A percentile compares a stretch with the other conserved stretches of the same genome.
Conservation (phyloP, 805 yeast species). For the Candida krabiensis region DNA sequence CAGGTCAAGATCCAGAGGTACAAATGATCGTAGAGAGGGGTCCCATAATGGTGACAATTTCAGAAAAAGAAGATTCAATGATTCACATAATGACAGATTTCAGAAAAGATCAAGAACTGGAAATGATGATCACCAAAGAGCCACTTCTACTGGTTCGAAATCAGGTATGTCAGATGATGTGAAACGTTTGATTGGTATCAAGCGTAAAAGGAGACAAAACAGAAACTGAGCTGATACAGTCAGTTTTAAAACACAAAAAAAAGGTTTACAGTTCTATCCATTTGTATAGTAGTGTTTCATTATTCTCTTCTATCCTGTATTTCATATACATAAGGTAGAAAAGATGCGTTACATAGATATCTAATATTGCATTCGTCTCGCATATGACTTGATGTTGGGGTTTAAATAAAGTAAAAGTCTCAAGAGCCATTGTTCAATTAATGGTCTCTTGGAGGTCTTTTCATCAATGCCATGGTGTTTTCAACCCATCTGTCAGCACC, state of each 20-base stretch:
- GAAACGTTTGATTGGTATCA: conserved; percentile 64
- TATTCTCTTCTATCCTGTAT: neutral
- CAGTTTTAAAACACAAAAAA: neutral
- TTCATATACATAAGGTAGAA: neutral
- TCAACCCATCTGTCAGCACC: conserved; percentile 93
- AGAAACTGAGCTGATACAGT: conserved; percentile 32
- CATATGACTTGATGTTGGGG: too few relatives aligned
- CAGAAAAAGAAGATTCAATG: conserved; percentile 18
- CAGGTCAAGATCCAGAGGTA: conserved; percentile 25
- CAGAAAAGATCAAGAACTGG: neutral
- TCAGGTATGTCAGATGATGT: conserved; percentile 48
- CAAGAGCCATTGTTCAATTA: too few relatives aligned
- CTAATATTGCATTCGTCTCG: neutral
- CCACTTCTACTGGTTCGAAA: too few relatives aligned
- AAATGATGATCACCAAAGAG: conserved; percentile 10
- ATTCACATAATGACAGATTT: conserved; percentile 8
- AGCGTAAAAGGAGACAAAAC: conserved; percentile 59
- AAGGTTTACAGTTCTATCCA: neutral
- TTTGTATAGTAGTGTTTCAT: neutral
- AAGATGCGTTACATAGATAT: neutral
- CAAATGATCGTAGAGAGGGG: neutral
- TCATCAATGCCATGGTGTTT: conserved; percentile 69
- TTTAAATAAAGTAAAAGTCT: too few relatives aligned
- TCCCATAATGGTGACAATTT: neutral
- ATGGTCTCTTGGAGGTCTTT: conserved; percentile 72